Percentiles rank a stretch among this genome's conserved stretches.
Evolutionary conservation across 2,329 filamentous ascomycete genomes (phyloP).

Genomic region (Talaromyces sp.): DNA sequence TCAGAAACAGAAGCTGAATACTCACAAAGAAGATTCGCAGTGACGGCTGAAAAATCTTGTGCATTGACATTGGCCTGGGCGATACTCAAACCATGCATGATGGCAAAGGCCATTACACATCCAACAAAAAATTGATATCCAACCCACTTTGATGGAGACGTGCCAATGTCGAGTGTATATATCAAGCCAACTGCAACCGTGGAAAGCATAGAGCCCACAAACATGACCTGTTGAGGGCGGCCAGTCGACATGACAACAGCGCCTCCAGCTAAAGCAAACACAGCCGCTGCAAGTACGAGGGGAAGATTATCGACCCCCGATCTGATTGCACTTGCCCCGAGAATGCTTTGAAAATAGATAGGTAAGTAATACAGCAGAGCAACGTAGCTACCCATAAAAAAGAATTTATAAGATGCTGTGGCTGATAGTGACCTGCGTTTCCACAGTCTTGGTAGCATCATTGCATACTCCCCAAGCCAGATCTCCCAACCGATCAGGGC

Average conservation of each 20-base stretch:
- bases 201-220: slow-evolving; percentile 26
- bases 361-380: slow-evolving; percentile 33
- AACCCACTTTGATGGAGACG: slow-evolving; percentile 23
- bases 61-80: slow-evolving; percentile 24
- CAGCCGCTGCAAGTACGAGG: slow-evolving; percentile 34
- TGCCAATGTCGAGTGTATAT: slow-evolving; percentile 31
- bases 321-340: slow-evolving; percentile 26
- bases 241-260: slow-evolving; percentile 26
- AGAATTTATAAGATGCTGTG: slow-evolving; percentile 32
- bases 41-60: slow-evolving; percentile 27
- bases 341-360: slow-evolving; percentile 18
- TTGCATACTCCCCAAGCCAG: slow-evolving; percentile 24
- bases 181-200: slow-evolving; percentile 31
- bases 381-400: slow-evolving; percentile 33
- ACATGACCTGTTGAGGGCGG: slow-evolving; percentile 26
- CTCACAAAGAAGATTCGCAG: slow-evolving; percentile 24
- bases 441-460: slow-evolving; percentile 36
- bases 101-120: slow-evolving; percentile 19
- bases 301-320: slow-evolving; percentile 43
- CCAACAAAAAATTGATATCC: slow-evolving; percentile 26
- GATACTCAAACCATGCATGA: slow-evolving; percentile 25
- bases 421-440: slow-evolving; percentile 35
- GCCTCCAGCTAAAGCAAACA: slow-evolving; percentile 29
- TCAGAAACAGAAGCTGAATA: not conserved
- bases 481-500: slow-evolving; percentile 21